Base-by-base conservation (phyloP, 106 monocot genomes). In the Allium sativum region DNA sequence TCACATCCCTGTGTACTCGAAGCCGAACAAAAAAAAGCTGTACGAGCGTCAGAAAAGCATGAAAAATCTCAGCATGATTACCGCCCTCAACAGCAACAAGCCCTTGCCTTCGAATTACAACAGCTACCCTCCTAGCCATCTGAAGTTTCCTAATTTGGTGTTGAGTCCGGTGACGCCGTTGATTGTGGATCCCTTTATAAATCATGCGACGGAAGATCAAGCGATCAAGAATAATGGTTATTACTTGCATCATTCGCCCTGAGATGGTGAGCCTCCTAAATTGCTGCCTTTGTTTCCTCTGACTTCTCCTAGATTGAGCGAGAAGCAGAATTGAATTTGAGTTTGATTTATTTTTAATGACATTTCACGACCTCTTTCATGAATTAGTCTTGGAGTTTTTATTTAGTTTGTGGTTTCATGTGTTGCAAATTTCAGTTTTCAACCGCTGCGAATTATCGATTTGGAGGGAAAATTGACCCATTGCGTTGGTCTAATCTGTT, bases 141-240 rank as follows among this genome's bases (percentile, higher is more conserved):
- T 90, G 44, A 87, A 90, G 42, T 81, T 90, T 58, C 95, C 86
- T 4, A 73, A 86, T 3, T 75, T 90, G n/a, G 78, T 52, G 15
- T 79, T 95, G 45, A 90, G 90, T 60, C 90, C 90, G 10, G 87
- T 95, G 42, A 90, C 95, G 6, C 90, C 95, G 19, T 71, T 95
- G 15, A 77, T 65, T 50, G 75, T 67, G 10, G 84, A 87, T 40
- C 81, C 81, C 9, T 31, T 31, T 31, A 31, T 31, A 31, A 31
- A 31, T 31, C 47, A 41, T 18, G 21, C 68, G 18, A 76, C 70
- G 7, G 90, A 90, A 72, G 79, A 85, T 21, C 64, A 75, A 43
- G 90, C 85, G 41, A 90, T 90, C 68, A 82, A 84, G 6, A 79
- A 82, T 68, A 96, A 84, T 61, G 90, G 90, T 12, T 90, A 78